These are phyloP conservation scores for Psilocybe cubensis DNA, from an alignment of 768 basidiomycete genomes.

Conservation along the genomic window DNA sequence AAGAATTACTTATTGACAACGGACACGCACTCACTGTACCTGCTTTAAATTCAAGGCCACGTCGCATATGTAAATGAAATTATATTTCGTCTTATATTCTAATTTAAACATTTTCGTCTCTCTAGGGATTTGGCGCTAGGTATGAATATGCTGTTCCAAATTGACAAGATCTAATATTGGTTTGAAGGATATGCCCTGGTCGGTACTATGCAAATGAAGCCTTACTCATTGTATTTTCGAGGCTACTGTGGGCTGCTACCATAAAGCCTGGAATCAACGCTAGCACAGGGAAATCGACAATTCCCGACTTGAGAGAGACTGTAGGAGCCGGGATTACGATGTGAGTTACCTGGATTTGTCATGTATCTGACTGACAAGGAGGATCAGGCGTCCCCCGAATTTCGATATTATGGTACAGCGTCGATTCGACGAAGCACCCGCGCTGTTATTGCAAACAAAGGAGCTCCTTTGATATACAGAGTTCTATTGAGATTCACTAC, in stretches of 20 bases:
- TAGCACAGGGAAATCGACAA: neutral
- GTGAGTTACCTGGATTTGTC: too few relatives aligned
- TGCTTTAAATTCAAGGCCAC: neutral
- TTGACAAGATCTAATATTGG: neutral
- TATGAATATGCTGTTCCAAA: neutral
- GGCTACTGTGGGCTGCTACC: neutral
- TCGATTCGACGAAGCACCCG: too few relatives aligned
- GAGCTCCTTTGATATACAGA: too few relatives aligned
- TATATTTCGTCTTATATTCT: too few relatives aligned
- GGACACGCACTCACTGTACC: neutral
- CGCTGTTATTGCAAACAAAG: too few relatives aligned
- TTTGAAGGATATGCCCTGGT: conserved; percentile 1
- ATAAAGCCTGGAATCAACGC: neutral
- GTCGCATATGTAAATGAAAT: conserved; percentile 2
- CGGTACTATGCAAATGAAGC: conserved; percentile 4
- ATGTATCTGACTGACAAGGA: too few relatives aligned
- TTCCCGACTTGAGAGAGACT: neutral
- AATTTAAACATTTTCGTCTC: too few relatives aligned
- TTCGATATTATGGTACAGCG: too few relatives aligned
- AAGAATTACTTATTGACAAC: neutral
- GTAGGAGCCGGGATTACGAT: neutral
- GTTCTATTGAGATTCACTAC: too few relatives aligned
- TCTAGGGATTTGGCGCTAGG: too few relatives aligned
- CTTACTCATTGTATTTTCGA: neutral
- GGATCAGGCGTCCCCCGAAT: too few relatives aligned